Conservation (phyloP, 2,329 filamentous ascomycete genomes). For the Paracamarosporium sp. region DNA sequence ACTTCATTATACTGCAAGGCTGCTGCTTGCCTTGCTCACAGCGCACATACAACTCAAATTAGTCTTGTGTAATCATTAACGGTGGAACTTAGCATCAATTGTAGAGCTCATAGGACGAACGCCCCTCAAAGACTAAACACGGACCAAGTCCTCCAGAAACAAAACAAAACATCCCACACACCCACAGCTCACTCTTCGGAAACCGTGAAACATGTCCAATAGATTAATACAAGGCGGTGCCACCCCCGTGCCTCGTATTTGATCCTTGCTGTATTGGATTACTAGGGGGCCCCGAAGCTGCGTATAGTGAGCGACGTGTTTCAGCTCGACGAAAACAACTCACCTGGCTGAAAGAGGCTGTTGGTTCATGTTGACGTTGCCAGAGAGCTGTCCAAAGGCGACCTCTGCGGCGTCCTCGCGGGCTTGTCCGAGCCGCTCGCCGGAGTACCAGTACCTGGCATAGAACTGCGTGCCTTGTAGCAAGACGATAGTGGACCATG, state of each 20-base stretch:
- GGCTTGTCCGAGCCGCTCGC: conserved; percentile 38
- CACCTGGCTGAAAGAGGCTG: conserved; percentile 31
- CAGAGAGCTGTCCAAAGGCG: conserved; percentile 32
- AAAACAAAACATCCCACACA: no score
- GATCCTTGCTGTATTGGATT: neutral
- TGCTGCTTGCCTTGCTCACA: neutral
- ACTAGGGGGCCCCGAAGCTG: neutral
- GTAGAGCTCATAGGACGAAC: neutral
- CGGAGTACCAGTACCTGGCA: conserved; percentile 48
- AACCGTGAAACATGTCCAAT: no score
- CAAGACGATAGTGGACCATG: conserved; percentile 41
- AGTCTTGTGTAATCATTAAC: neutral
- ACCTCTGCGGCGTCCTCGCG: conserved; percentile 46
- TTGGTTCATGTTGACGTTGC: conserved; percentile 19
- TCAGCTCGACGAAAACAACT: neutral
- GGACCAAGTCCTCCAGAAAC: no score
- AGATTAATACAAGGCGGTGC: no score
- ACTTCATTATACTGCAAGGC: neutral
- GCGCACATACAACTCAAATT: neutral
- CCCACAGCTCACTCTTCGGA: no score
- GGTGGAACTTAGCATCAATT: neutral
- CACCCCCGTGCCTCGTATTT: neutral
- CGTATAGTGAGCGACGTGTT: neutral
- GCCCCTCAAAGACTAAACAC: no score
- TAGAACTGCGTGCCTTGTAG: conserved; percentile 33